These are phyloP conservation scores for Bacterosira constricta DNA, from an alignment of 108 stramenopile species.

Conservation along the genomic window DNA sequence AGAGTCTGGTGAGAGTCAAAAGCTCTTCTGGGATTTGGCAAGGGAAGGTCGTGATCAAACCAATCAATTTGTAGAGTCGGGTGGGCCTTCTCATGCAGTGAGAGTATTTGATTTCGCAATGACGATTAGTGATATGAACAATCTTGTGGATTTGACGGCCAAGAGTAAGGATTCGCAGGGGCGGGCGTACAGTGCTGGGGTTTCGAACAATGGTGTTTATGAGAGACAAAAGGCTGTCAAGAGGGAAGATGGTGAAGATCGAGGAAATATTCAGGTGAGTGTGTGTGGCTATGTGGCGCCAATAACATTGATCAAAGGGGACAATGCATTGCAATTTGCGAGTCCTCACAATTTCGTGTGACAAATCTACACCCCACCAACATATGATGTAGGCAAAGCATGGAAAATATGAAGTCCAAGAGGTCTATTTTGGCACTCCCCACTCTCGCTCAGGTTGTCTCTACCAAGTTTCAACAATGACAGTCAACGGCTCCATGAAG, in stretches of 20 bases:
- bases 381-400: conserved; percentile 43
- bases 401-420: conserved; percentile 73
- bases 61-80: conserved; percentile 59
- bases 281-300: no score
- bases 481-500: conserved; percentile 77
- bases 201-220: conserved; percentile 86
- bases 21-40: conserved; percentile 76
- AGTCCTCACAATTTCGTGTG: no score
- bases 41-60: conserved; percentile 72
- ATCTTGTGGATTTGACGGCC: conserved; percentile 80
- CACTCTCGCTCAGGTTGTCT: conserved; percentile 79
- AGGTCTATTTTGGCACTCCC: conserved; percentile 81
- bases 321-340: no score
- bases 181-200: conserved; percentile 84
- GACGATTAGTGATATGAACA: conserved; percentile 83
- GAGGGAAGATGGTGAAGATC: conserved; percentile 45
- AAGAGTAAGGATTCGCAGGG: conserved; percentile 81
- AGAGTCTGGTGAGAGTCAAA: conserved; percentile 21
- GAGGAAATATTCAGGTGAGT: conserved; percentile 53
- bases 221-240: conserved; percentile 69
- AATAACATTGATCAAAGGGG: no score
- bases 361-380: no score
- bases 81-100: conserved; percentile 79
- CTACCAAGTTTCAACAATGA: conserved; percentile 72
- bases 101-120: conserved; percentile 87